Base-by-base conservation (phyloP, 441 rosid species). In the Mallotus japonicus region DNA sequence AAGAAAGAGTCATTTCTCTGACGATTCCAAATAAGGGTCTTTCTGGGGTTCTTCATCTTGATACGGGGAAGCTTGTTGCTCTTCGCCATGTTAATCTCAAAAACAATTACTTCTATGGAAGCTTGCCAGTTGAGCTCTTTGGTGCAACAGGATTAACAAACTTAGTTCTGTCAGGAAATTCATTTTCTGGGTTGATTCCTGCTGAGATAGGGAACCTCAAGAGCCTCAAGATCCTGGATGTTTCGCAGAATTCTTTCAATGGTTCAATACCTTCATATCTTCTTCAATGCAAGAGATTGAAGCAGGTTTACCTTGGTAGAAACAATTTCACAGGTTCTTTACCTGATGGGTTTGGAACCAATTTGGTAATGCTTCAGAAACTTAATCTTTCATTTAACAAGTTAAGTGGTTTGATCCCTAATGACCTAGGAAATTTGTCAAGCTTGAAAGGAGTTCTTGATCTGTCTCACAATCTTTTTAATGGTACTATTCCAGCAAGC, bases 71-170 rank as follows among this genome's bases (percentile, higher is more conserved):
- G 78, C 90, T 95, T 37, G 73, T 85, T 63, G 76, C 80, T 67
- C 91, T 95, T 74, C 88, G 92, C 71, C 93, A 86, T 77, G 75
- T 92, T 28, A 89, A 91, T 82, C 84, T 92, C 78, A 85, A 88
- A 42, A 90, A 81, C 77, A 92, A 95, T 62, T 71, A 69, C 80
- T 75, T 92, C 40, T 79, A 62, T 60, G 96, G 97, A 68, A 69
- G 75, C 20, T 83, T 95, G 75, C 97, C 97, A 19, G 6, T 67
- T 71, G 87, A 87, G 85, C 93, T 95, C 72, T 88, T 88, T 72
- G 34, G 73, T 69, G 87, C 84, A 67, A 83, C 81, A 69, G 97
- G 92, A 59, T 81, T 92, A 8, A 92, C 87, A 75, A 85, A 92
- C 71, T 61, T 95, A 78, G 87, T 91, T 51, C 89, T 95, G 73